phyloP scores from a whole-genome alignment of 208 protist genomes.

The Paratrypanosoma confusum region DNA sequence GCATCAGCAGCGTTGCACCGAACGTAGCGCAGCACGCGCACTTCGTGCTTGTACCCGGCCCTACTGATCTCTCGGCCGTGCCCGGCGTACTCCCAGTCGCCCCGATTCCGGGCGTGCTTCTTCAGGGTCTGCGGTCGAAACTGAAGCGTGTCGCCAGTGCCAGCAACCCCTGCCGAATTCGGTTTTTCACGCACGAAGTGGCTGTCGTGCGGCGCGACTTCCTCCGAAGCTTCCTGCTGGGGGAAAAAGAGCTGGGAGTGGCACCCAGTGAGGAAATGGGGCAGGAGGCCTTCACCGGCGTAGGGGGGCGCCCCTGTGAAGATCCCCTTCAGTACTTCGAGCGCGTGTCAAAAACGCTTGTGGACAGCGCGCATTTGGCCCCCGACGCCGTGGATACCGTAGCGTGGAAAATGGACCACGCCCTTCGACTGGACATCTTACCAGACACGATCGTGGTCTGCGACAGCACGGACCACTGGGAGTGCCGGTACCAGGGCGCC shows the following conservation, averaged over 20 bases:
- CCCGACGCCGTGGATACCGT: constrained; percentile 44
- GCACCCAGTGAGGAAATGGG: neutral
- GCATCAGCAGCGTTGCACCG: constrained; percentile 51
- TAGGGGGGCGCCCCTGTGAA: neutral
- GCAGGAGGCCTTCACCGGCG: neutral
- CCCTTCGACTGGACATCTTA: constrained; percentile 53
- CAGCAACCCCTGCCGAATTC: constrained; percentile 73
- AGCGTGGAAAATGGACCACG: constrained; percentile 66
- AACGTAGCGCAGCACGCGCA: constrained; percentile 60
- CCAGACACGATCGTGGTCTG: constrained; percentile 82
- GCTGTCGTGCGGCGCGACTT: constrained; percentile 68
- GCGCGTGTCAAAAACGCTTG: constrained; percentile 61
- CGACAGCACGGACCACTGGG: constrained; percentile 82
- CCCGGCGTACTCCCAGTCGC: constrained; percentile 69
- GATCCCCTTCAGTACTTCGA: constrained; percentile 38
- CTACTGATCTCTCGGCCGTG: constrained; percentile 46
- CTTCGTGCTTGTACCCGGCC: constrained; percentile 74
- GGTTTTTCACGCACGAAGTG: constrained; percentile 81
- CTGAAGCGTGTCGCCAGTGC: constrained; percentile 62
- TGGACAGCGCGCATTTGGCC: constrained; percentile 71
- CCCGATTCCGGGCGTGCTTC: constrained; percentile 39
- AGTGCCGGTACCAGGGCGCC: constrained; percentile 75
- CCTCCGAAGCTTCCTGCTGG: constrained; percentile 24
- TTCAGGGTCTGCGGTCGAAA: constrained; percentile 31
- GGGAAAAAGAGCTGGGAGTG: neutral